Percentiles rank a stretch among this genome's conserved stretches.
Evolutionary conservation across 495 filamentous ascomycete genomes (phyloP).

Genomic region (Jackrogersella minutella): DNA sequence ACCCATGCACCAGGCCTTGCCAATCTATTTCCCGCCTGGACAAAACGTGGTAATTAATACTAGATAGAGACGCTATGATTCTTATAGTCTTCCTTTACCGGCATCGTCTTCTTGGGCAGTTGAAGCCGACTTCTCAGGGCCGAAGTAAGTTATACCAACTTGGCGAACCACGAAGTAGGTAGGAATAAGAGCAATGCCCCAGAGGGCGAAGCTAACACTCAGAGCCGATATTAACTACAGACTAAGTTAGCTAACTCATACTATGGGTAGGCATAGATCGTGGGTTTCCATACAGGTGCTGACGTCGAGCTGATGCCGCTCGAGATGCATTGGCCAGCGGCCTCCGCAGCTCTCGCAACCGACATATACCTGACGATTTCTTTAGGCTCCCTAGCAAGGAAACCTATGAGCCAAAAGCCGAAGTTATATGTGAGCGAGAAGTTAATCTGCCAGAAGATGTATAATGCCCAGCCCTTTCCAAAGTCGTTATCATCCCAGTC

Average conservation of each 20-base stretch:
- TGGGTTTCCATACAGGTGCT: conserved; percentile 20
- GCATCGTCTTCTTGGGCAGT: not conserved
- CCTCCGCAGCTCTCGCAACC: conserved; percentile 32
- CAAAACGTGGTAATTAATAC: too few species aligned
- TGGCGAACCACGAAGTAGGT: conserved; percentile 35
- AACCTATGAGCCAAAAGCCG: conserved; percentile 39
- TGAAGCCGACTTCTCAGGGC: conserved; percentile 9
- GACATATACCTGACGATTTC: conserved; percentile 32
- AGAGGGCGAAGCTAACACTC: conserved; percentile 31
- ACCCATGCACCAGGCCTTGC: too few species aligned
- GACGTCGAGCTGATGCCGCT: conserved; percentile 40
- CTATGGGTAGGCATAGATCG: not conserved
- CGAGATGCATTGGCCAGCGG: conserved; percentile 38
- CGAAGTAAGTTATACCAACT: conserved; percentile 24
- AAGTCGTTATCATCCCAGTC: conserved; percentile 13
- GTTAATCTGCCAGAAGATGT: conserved; percentile 38
- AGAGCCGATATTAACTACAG: conserved; percentile 17
- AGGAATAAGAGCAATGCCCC: conserved; percentile 32
- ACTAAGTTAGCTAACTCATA: not conserved
- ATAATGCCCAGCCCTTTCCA: conserved; percentile 25
- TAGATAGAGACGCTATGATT: too few species aligned
- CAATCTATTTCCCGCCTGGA: too few species aligned
- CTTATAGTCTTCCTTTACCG: not conserved
- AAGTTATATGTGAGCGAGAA: conserved; percentile 41
- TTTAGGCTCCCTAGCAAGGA: conserved; percentile 32